phyloP scores from a whole-genome alignment of 2,329 filamentous ascomycete genomes.

The Trichoderma pleuroti region DNA sequence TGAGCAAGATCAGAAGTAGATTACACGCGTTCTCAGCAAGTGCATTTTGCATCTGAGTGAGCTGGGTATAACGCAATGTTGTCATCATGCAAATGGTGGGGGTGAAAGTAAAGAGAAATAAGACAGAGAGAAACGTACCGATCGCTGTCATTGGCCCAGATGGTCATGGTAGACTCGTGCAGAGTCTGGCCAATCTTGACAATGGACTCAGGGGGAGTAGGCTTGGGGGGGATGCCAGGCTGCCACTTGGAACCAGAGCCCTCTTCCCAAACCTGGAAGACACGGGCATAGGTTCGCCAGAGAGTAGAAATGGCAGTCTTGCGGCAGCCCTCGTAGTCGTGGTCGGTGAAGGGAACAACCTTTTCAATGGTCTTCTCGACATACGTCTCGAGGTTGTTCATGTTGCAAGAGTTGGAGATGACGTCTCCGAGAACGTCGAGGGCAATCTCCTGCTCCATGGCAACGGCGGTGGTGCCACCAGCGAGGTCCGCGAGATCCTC shows the following conservation, averaged over 20 bases:
- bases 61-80: conserved; percentile 93
- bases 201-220: conserved; percentile 73
- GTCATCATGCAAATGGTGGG: conserved; percentile 66
- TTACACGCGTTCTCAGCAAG: conserved; percentile 78
- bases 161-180: conserved; percentile 74
- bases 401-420: conserved; percentile 77
- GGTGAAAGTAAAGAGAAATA: conserved; percentile 21
- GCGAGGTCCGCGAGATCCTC: conserved; percentile 81
- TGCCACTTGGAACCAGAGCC: conserved; percentile 75
- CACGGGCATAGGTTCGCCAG: conserved; percentile 88
- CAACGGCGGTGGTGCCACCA: conserved; percentile 75
- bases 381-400: conserved; percentile 70
- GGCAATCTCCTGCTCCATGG: conserved; percentile 95
- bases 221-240: conserved; percentile 78
- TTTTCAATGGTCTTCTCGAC: conserved; percentile 85
- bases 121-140: conserved; percentile 62
- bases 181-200: conserved; percentile 83
- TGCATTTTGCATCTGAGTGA: conserved; percentile 93
- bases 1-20: conserved; percentile 37
- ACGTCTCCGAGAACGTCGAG: conserved; percentile 93
- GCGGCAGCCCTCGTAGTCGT: conserved; percentile 88
- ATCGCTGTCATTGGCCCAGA: conserved; percentile 89
- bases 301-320: conserved; percentile 88
- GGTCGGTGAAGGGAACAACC: conserved; percentile 76
- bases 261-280: conserved; percentile 84